Percentiles rank a stretch among this genome's conserved stretches.
Conservation (phyloP, 306 rosid genomes). For the Amphicarpaea edgeworthii region DNA sequence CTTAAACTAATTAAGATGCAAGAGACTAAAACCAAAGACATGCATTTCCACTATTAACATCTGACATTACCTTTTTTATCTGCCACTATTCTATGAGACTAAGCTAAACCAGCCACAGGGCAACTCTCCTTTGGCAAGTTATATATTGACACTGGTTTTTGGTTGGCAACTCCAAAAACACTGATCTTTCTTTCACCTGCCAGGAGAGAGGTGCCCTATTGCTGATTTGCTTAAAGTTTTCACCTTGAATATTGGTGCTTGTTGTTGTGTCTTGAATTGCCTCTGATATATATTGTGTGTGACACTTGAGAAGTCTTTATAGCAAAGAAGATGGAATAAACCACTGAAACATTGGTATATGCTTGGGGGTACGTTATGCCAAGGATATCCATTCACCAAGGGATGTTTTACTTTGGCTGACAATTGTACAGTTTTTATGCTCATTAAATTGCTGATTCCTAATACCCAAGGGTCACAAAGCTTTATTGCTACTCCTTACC, state of each 20-base stretch:
- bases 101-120: slow-evolving; percentile 61
- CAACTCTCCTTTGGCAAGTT: slow-evolving; percentile 74
- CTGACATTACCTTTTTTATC: background rate
- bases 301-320: slow-evolving; percentile 14
- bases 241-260: slow-evolving; percentile 1
- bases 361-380: slow-evolving; percentile 48
- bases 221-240: slow-evolving; percentile 48
- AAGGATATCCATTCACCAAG: slow-evolving; percentile 37
- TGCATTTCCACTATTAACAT: slow-evolving; percentile 32
- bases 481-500: slow-evolving; percentile 17
- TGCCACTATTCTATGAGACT: slow-evolving; percentile 5
- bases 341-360: slow-evolving; percentile 44
- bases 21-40: slow-evolving; percentile 15
- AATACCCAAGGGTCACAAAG: slow-evolving; percentile 25
- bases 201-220: slow-evolving; percentile 56
- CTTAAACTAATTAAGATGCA: background rate
- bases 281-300: slow-evolving; percentile 11
- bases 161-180: background rate
- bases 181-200: slow-evolving; percentile 45
- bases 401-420: slow-evolving; percentile 8
- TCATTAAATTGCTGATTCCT: slow-evolving; percentile 30
- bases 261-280: slow-evolving; percentile 29
- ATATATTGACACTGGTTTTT: background rate
- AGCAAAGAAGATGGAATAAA: slow-evolving; percentile 41
- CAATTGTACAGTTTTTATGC: slow-evolving; percentile 29